Conservation (phyloP, 2,329 filamentous ascomycete genomes). For the Rasamsonia emersonii region DNA sequence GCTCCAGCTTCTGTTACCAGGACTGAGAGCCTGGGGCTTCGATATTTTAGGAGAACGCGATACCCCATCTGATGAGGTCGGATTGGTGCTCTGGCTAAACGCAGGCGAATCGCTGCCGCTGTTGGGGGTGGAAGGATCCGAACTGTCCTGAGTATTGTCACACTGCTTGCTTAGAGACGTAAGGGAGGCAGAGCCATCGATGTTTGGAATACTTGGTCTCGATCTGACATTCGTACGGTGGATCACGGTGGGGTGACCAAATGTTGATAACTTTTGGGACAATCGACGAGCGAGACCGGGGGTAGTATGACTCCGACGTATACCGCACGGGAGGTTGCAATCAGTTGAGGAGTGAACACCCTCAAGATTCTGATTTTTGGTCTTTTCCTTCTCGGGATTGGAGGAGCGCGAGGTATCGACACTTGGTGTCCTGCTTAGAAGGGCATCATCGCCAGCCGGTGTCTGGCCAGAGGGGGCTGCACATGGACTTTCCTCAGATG, state of each 20-base stretch:
- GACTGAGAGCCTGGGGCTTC: conserved; percentile 5
- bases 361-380: too few species aligned
- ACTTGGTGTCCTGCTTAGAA: too few species aligned
- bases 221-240: conserved; percentile 26
- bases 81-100: conserved; percentile 24
- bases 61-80: conserved; percentile 24
- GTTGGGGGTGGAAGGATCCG: conserved; percentile 22
- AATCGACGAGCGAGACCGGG: conserved; percentile 24
- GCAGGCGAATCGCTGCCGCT: conserved; percentile 20
- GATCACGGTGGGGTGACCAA: conserved; percentile 33
- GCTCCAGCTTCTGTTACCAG: conserved; percentile 2
- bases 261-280: conserved; percentile 30
- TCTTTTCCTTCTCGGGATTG: too few species aligned
- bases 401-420: too few species aligned
- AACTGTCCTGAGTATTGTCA: conserved; percentile 23
- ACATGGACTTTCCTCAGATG: too few species aligned
- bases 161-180: conserved; percentile 14
- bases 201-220: conserved; percentile 23
- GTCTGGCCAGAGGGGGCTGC: too few species aligned
- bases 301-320: conserved; percentile 16
- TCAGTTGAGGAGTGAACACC: too few species aligned
- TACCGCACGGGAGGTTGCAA: neutral
- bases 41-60: conserved; percentile 13
- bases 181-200: conserved; percentile 11
- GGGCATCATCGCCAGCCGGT: too few species aligned